These are phyloP conservation scores for Geosmithia morbida DNA, from an alignment of 2,329 filamentous ascomycete species.

Conservation along the genomic window DNA sequence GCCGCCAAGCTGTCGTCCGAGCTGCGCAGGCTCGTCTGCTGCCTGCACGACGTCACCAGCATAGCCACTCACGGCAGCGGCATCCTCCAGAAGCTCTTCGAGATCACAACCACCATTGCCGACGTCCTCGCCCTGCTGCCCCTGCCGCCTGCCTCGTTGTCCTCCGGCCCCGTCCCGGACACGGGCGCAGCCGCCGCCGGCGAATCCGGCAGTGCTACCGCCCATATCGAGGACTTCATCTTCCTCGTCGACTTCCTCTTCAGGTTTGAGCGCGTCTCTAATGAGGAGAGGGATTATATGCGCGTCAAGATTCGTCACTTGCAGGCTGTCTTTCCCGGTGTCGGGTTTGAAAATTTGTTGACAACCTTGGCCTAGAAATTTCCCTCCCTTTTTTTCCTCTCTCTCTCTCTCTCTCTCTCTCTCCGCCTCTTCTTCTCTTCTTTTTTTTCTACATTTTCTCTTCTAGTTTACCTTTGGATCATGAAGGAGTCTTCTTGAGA, in stretches of 20 bases:
- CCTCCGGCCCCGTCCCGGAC: conserved; percentile 9
- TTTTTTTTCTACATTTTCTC: no score
- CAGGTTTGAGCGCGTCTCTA: conserved; percentile 30
- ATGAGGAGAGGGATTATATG: conserved; percentile 25
- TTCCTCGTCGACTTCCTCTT: conserved; percentile 36
- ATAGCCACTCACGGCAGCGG: conserved; percentile 40
- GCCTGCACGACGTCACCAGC: conserved; percentile 20
- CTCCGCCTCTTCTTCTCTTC: not conserved
- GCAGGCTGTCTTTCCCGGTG: conserved; percentile 11
- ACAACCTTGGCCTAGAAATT: not conserved
- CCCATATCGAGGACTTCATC: conserved; percentile 36
- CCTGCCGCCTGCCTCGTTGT: not conserved
- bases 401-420: not conserved
- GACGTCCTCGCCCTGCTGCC: conserved; percentile 39
- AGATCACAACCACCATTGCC: conserved; percentile 44
- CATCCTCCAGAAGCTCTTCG: conserved; percentile 44
- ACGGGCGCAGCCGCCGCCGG: no score
- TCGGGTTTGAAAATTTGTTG: conserved; percentile 1
- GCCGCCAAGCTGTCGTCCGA: conserved; percentile 21
- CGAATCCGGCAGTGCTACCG: no score
- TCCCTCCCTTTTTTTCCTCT: not conserved
- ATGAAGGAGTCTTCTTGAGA: no score
- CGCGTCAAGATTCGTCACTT: conserved; percentile 21
- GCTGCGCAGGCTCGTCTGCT: conserved; percentile 20
- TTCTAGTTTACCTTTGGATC: no score